Base-by-base conservation (phyloP, 495 filamentous ascomycete genomes). In the Eremomyces bilateralis region DNA sequence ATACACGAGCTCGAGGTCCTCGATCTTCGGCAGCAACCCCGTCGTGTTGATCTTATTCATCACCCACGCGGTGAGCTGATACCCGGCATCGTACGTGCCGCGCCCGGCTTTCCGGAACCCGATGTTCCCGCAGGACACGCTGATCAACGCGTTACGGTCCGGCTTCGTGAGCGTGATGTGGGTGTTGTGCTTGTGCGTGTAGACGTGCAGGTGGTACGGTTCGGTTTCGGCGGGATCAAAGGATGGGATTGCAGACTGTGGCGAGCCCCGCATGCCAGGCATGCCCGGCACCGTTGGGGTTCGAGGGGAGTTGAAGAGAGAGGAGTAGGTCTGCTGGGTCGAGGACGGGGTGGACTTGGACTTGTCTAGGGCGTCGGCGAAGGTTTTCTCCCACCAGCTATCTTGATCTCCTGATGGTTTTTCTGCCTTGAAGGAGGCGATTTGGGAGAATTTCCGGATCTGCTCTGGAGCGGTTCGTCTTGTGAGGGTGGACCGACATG, bases 51-150 rank as follows among this genome's bases (percentile, higher is more conserved):
- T 72, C 54, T 74, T 68, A 35, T 64, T 68, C 44, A 95, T 63
- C 6, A 85, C 67, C 43, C 77, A 80, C 15, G 73, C 65, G 1
- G 75, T 68, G 15, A 97, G 58, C 56, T 95, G 90, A 51, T 82
- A 94, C 4, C 78, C 90, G n/a, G 88, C 71, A 54, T 97, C 88
- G 56, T 83, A 95, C 24, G 65, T 69, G 18, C 76, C 71, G 32
- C 88, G 70, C 15, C 64, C 61, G 1, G 66, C 58, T 56, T 95
- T 88, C 43, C 65, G 68, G 59, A 94, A 92, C 1, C 81, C 82
- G 20, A 97, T 62, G 34, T 90, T 78, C 11, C 88, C 88, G 27
- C 71, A 62, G 19, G 73, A 74, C 40, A 85, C 51, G 5, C 73
- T 77, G 43, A 97, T 55, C 19, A 93, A 53, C 2, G 77, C 62